Conservation (phyloP, 2,329 filamentous ascomycete genomes). For the Teratosphaeriaceae sp. region DNA sequence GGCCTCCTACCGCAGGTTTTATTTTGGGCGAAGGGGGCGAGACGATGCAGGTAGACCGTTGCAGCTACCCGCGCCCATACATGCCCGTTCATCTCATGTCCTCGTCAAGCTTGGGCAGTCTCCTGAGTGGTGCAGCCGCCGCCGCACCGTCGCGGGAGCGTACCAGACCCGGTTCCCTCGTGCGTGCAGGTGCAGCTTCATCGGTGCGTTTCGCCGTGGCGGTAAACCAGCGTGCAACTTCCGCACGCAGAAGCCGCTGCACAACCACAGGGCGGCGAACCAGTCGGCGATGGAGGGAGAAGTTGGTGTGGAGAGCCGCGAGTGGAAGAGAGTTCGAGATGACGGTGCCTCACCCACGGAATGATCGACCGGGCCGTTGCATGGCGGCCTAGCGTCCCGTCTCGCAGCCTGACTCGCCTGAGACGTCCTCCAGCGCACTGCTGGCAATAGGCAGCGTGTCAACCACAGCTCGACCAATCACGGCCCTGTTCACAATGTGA, state of each 20-base stretch:
- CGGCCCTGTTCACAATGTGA: no score
- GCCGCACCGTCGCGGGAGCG: not conserved
- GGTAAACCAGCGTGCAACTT: not conserved
- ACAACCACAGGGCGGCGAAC: not conserved
- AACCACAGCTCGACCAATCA: no score
- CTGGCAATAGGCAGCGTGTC: no score
- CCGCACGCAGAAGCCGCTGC: not conserved
- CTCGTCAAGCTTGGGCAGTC: not conserved
- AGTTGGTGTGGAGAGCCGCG: no score
- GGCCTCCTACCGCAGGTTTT: not conserved
- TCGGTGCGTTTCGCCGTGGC: not conserved
- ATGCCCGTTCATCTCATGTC: slow-evolving; percentile 1
- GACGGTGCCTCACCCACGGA: no score
- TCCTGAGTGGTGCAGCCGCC: slow-evolving; percentile 1
- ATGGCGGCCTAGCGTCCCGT: no score
- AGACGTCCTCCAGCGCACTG: no score
- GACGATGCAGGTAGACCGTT: slow-evolving; percentile 5
- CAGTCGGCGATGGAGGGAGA: not conserved
- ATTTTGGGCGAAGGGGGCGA: slow-evolving; percentile 1
- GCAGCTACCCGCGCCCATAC: slow-evolving; percentile 5
- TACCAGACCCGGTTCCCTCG: not conserved
- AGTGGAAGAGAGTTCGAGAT: no score
- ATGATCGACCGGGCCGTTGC: no score
- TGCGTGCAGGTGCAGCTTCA: not conserved
- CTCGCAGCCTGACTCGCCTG: no score